Base-by-base conservation (phyloP, 176 grass and related monocot genomes). In the Pharus latifolius region DNA sequence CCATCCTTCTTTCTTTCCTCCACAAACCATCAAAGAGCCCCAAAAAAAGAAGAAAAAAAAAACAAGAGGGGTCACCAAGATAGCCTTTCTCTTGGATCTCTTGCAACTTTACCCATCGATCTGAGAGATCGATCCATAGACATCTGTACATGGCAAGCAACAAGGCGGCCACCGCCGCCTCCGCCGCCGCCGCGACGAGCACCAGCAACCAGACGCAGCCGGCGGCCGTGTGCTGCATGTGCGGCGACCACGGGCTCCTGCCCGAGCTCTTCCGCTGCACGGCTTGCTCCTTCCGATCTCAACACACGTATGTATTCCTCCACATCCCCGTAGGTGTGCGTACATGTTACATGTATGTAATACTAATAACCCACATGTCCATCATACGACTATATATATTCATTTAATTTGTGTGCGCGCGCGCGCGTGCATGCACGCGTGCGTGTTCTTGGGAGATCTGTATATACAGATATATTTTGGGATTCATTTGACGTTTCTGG, bases 211-310 rank as follows among this genome's bases (percentile, higher is more conserved):
- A 53, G 28, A 28, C 47, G 23, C 53, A 22, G 7, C 40, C 65
- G 62, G 17, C 66, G 61, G 32, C 72, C 46, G 72, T 93, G 37
- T 98, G 94, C 69, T 93, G 94, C 94, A 98, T 98, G 90, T 98
- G 94, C 75, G 94, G 94, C 80, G 94, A 98, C 67, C 74, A 74
- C 3, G 94, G 94, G 50, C 82, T 98, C 28, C 84, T 73, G 60
- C 80, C 88, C 22, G 90, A 98, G 84, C 65, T 98, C 54, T 92
- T 98, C 87, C 87, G 71, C 74, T 98, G 94, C 67, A 80, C 85
- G 58, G 62, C 81, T 63, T 98, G 94, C 75, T 73, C 75, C 59
- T 47, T 93, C 67, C 82, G 94, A 25, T 88, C 83, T 59, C 93
- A 97, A 38, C 93, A 97, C 78, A 96, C 83, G 91, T 96, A 91